Conservation (phyloP, 345 rosid species). For the Lepidium sativum region DNA sequence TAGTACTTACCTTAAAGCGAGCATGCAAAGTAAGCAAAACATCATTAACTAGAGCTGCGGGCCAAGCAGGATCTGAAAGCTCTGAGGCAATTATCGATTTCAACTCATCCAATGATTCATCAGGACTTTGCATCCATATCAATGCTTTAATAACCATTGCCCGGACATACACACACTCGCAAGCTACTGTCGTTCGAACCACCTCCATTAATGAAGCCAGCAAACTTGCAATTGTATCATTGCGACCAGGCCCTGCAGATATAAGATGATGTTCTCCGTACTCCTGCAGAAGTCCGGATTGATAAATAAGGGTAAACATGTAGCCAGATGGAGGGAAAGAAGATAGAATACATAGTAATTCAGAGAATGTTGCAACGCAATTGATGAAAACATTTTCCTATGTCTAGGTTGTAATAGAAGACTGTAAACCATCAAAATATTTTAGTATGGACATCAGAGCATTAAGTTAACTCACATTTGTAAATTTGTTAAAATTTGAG, state of each 20-base stretch:
- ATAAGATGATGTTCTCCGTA: slow-evolving; percentile 55
- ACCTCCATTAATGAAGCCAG: slow-evolving; percentile 97
- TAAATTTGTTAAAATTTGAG: not conserved
- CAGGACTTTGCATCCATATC: slow-evolving; percentile 99
- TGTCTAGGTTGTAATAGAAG: not conserved
- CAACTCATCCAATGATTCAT: slow-evolving; percentile 87
- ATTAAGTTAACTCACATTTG: not conserved
- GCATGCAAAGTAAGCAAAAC: slow-evolving; percentile 97
- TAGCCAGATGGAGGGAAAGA: not conserved
- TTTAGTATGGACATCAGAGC: not conserved
- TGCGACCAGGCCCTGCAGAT: slow-evolving; percentile 56
- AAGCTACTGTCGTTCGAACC: slow-evolving; percentile 97
- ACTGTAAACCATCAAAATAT: not conserved
- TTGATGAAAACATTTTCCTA: not conserved
- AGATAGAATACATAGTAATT: not conserved
- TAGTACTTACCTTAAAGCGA: slow-evolving; percentile 77
- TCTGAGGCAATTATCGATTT: slow-evolving; percentile 96
- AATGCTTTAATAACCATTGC: slow-evolving; percentile 98
- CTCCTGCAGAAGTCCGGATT: slow-evolving; percentile 35
- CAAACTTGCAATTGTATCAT: slow-evolving; percentile 86
- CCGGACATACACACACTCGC: slow-evolving; percentile 97
- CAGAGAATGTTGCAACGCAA: not conserved
- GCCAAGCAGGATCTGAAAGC: slow-evolving; percentile 98
- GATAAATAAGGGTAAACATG: not conserved
- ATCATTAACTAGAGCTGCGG: slow-evolving; percentile 88